These are phyloP conservation scores for Zanthoxylum bungeanum DNA, from an alignment of 345 rosid species.

Conservation along the genomic window DNA sequence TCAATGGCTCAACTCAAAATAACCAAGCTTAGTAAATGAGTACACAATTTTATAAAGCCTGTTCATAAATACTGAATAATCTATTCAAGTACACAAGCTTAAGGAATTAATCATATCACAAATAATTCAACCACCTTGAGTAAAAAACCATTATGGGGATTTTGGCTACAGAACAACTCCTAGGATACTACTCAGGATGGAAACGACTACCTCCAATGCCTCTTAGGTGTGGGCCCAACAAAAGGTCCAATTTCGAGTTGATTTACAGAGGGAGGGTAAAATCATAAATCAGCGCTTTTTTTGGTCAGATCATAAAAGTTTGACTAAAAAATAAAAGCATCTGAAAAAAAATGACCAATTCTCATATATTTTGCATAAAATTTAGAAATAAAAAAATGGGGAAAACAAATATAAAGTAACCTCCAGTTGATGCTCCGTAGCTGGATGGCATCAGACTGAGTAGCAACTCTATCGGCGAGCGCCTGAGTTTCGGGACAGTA, in stretches of 20 bases:
- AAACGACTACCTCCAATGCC: too few species aligned
- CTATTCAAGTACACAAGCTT: neutral
- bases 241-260: neutral
- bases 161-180: too few species aligned
- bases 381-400: neutral
- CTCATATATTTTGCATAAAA: neutral
- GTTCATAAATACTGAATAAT: neutral
- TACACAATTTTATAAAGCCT: too few species aligned
- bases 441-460: conserved; percentile 75
- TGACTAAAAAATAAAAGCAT: neutral
- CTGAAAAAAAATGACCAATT: neutral
- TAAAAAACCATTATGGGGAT: too few species aligned
- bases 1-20: neutral
- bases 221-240: neutral
- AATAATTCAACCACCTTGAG: neutral
- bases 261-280: neutral
- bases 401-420: conserved; percentile 24
- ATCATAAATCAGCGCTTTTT: neutral
- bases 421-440: conserved; percentile 85
- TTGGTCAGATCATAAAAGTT: neutral
- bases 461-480: conserved; percentile 79
- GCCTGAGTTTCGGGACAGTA: conserved; percentile 67
- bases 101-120: neutral
- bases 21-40: too few species aligned
- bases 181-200: too few species aligned